Evolutionary conservation across 305 asterid species (phyloP), one percentile per base, ranked within the genome.

Genomic region (Solanum hybrid): DNA sequence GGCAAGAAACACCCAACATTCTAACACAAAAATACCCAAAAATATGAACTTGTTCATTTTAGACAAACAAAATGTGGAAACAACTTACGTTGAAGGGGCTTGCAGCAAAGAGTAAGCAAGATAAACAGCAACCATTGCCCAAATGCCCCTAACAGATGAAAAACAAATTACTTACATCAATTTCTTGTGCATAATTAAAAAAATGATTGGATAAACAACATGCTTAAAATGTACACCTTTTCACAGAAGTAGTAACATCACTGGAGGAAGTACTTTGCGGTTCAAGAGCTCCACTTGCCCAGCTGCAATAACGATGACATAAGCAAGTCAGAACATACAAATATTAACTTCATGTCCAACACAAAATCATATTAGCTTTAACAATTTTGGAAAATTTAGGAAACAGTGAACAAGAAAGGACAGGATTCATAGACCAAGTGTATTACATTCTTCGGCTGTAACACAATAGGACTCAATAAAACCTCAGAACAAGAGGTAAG

Each of bases 281-380:
- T 91, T 96, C 95, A 79, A 97, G 99, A 51, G 95, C 98, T 91
- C 99, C 98, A 94, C 99, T 95, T 90, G 97, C 96, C 99, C 99
- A 97, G 90, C 99, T 97, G 94, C 26, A 84, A 90, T 20, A 41
- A 0, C 1, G 78, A 85, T 85, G 24, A 57, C 24, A 22, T 22
- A 32, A 61, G 78, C 51, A 85, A 85, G 32, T 85, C 77, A 85
- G 11, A 57, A 31, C 88, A 85, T 57, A 11, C 51, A 85, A 22
- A 20, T 3, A 57, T 32, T 20, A 20, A 85, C n/a, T 39, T 85
- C 51, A 57, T 32, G 13, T 85, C 77, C n/a, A 57, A 32, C 78
- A 85, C 13, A 33, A 85, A 11, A 51, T 84, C 88, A 31, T 38
- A 85, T 57, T 84, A 84, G 39, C 6, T 61, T 61, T 61, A 61